Conservation (phyloP, 345 rosid genomes). For the Hibiscus syriacus region DNA sequence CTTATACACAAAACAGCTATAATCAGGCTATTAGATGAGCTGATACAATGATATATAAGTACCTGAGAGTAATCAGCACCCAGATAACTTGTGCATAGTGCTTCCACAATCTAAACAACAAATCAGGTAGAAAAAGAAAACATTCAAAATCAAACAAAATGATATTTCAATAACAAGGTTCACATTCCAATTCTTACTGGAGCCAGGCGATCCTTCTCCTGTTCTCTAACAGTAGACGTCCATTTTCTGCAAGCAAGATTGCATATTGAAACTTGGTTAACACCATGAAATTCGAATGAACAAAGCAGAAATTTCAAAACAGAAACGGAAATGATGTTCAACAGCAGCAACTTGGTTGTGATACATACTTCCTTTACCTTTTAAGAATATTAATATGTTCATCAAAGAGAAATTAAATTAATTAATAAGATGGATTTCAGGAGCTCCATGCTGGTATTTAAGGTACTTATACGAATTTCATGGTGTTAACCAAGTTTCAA, state of each 20-base stretch:
- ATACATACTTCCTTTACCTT: background rate
- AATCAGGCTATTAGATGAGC: conserved; percentile 3
- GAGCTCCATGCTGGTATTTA: background rate
- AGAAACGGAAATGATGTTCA: background rate
- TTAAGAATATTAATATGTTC: background rate
- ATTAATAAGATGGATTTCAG: background rate
- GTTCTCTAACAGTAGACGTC: conserved; percentile 70
- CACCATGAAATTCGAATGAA: background rate
- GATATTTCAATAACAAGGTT: conserved; percentile 9
- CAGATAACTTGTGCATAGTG: conserved; percentile 59
- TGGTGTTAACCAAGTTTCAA: too few relatives aligned
- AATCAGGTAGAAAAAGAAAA: conserved; percentile 1
- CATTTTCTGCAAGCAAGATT: conserved; percentile 60
- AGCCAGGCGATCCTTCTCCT: conserved; percentile 76
- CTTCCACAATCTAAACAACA: conserved; percentile 69
- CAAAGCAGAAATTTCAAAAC: background rate
- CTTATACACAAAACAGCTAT: conserved; percentile 2
- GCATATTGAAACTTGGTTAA: conserved; percentile 6
- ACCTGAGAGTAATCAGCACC: conserved; percentile 97
- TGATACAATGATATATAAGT: conserved; percentile 5
- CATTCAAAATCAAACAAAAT: conserved; percentile 4
- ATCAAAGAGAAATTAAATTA: background rate
- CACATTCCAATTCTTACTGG: conserved; percentile 51
- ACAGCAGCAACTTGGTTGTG: background rate
- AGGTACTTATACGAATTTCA: too few relatives aligned